Evolutionary conservation across 345 rosid species (phyloP), one percentile per base, ranked within the genome.

Genomic region (Eutrema japonicum): DNA sequence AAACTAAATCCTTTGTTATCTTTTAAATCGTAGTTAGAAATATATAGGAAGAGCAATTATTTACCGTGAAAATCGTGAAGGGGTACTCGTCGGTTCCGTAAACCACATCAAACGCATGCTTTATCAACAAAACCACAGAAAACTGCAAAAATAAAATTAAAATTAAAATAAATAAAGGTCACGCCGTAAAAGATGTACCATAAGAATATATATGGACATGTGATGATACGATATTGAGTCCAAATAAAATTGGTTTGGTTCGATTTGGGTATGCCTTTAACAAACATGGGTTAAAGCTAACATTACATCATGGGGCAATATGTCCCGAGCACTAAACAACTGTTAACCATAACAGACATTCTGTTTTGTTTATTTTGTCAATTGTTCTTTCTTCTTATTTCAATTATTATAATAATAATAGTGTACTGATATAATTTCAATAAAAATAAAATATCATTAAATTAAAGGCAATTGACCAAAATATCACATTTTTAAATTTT

Each of bases 21-120:
- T 26, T 7, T 32, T 43, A n/a, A 41, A 14, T 27, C 35, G 5
- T 49, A 29, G 8, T 10, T 12, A 49, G 43, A 40, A 41, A n/a
- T n/a, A n/a, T n/a, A 33, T 37, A 16, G 8, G 8, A 33, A 48
- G 26, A 57, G 36, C 0, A 56, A n/a, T n/a, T n/a, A 41, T 32
- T 10, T 80, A 91, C 99, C 4, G 96, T 95, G 46, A 82, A 45
- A 30, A 88, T 82, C 10, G 99, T 66, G 50, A 87, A 90, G 3
- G 96, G 97, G 79, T 90, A 95, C 35, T 87, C 82, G 37, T 82
- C 80, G 8, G 57, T 81, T 3, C 86, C 85, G 43, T 79, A 75
- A 2, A 91, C 79, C 57, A 85, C 87, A 6, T 82, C 87, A 61
- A 88, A 74, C 22, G 79, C 29, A 78, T 91, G 89, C 72, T 85